Evolutionary conservation across 208 protist genomes (phyloP), one percentile per base, ranked within the genome.

Genomic region (Acanthamoeba triangularis): DNA sequence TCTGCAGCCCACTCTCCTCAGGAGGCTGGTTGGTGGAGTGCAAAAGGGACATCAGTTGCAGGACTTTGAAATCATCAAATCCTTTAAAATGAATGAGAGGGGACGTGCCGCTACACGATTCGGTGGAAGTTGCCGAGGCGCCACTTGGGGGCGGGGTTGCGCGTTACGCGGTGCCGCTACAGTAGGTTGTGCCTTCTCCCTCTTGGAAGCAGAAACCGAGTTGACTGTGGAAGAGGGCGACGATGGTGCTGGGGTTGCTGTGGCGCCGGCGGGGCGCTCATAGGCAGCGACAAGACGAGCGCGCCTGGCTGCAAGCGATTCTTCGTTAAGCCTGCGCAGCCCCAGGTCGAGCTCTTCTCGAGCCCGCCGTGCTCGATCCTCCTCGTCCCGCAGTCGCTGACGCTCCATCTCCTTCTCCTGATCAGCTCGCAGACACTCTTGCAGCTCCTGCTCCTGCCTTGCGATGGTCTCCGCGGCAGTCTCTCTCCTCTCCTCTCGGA

Each of bases 331-430:
- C 47, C 44, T 23, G 8, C 10, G 16, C 14, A 54, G 44, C 47
- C 18, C 44, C 47, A 10, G 0, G 44, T 87, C 78, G 16, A 23
- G 28, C 44, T n/a, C 18, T n/a, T 0, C 41, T 52, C 6, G 23
- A 54, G 13, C 74, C 14, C 54, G 23, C 13, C 13, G 41, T 54
- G 41, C 41, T 52, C 41, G 3, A 0, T 49, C 23, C 44, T 59
- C 44, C 44, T 87, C 44, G 11, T 87, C 44, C 16, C n/a, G 7
- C 6, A 8, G 41, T n/a, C n/a, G 44, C 69, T 47, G n/a, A 11
- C 69, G 69, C 69, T 78, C 69, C 16, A 2, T 35, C 20, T 87
- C 78, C 78, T 87, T 87, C 25, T 23, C 78, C 23, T 59, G 44
- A 14, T 87, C 78, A 8, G 44, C 44, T 1, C 78, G 37, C 78